These are phyloP conservation scores for Gymnopus androsaceus DNA, from an alignment of 1,284 basidiomycete species.

Conservation along the genomic window DNA sequence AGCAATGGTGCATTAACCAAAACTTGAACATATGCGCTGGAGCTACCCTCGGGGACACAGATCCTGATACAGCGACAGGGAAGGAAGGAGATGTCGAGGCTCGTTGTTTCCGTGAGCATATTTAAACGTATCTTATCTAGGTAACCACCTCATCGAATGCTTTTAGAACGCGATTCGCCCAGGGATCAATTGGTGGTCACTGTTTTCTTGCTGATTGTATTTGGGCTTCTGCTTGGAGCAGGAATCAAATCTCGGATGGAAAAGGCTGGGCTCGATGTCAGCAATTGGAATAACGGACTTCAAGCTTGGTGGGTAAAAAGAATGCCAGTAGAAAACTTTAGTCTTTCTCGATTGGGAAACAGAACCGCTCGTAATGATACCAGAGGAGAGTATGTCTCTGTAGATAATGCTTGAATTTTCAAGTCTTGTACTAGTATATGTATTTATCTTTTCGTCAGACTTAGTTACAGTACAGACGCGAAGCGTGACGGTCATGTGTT, in stretches of 20 bases:
- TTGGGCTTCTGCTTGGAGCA: conserved; percentile 80
- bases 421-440: not conserved
- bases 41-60: conserved; percentile 70
- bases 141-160: not conserved
- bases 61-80: conserved; percentile 92
- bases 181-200: conserved; percentile 62
- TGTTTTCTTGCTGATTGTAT: conserved; percentile 82
- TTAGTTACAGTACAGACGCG: not conserved
- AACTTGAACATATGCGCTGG: conserved; percentile 85
- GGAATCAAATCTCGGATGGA: conserved; percentile 81
- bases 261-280: conserved; percentile 70
- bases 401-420: conserved; percentile 28
- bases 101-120: conserved; percentile 86
- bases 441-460: not conserved
- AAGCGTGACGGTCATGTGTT: conserved; percentile 7
- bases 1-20: conserved; percentile 94
- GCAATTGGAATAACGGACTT: conserved; percentile 60
- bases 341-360: conserved; percentile 44
- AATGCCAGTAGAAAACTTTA: conserved; percentile 51
- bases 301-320: conserved; percentile 80
- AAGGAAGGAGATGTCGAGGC: conserved; percentile 96
- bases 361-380: conserved; percentile 32
- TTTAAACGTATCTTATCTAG: not conserved
- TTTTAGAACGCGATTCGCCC: conserved; percentile 16
- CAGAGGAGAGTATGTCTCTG: conserved; percentile 43